Conservation (phyloP, 495 filamentous ascomycete species). For the Xylaria cubensis region DNA sequence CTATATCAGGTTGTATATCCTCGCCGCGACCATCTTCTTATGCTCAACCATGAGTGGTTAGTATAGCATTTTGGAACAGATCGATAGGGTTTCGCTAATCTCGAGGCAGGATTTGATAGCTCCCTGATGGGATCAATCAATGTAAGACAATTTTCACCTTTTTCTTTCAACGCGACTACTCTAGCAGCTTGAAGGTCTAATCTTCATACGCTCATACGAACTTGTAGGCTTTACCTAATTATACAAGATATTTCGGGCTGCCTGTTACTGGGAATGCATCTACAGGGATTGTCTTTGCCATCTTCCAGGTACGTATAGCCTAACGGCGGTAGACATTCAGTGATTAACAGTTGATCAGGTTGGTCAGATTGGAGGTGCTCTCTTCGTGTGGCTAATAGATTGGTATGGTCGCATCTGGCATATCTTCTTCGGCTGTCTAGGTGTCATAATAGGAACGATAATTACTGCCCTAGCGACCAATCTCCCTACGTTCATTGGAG, state of each 20-base stretch:
- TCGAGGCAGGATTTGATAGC: slow-evolving; percentile 38
- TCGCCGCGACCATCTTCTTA: slow-evolving; percentile 39
- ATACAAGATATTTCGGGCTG: slow-evolving; percentile 39
- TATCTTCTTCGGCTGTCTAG: slow-evolving; percentile 62
- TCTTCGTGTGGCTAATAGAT: slow-evolving; percentile 42
- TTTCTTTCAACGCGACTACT: not conserved
- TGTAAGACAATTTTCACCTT: slow-evolving; percentile 22
- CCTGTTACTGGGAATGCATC: slow-evolving; percentile 35
- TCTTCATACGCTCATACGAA: slow-evolving; percentile 5
- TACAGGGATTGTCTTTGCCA: slow-evolving; percentile 44
- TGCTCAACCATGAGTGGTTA: slow-evolving; percentile 42
- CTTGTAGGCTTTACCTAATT: slow-evolving; percentile 40
- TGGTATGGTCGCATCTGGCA: slow-evolving; percentile 55
- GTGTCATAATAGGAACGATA: slow-evolving; percentile 67
- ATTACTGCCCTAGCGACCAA: slow-evolving; percentile 46
- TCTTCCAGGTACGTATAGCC: slow-evolving; percentile 39
- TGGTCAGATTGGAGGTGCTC: slow-evolving; percentile 40
- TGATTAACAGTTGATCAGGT: slow-evolving; percentile 29
- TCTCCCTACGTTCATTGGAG: slow-evolving; percentile 66
- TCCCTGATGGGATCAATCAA: slow-evolving; percentile 46
- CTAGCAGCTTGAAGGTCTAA: not conserved
- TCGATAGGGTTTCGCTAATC: slow-evolving; percentile 15
- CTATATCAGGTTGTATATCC: slow-evolving; percentile 37
- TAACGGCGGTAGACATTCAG: not conserved
- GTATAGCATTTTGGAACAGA: not conserved